Evolutionary conservation across 2,329 filamentous ascomycete genomes (phyloP).

Genomic region (Aciculosporium take): DNA sequence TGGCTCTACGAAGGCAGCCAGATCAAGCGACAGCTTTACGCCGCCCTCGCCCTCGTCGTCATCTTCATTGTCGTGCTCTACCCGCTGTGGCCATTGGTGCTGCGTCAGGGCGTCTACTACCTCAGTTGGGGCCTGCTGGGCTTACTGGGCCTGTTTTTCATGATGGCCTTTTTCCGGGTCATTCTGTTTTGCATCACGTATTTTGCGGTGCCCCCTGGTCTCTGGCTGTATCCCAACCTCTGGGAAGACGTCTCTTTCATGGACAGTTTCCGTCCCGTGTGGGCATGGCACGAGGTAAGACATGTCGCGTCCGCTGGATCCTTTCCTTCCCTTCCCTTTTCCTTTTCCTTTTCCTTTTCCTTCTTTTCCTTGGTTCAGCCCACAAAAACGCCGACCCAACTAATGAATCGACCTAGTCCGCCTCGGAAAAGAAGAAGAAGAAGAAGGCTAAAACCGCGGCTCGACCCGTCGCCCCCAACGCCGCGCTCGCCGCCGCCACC

Average conservation of each 20-base stretch:
- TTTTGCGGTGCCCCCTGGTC: conserved; percentile 66
- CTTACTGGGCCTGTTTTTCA: conserved; percentile 83
- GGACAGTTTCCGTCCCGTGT: conserved; percentile 88
- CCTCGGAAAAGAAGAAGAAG: conserved; percentile 33
- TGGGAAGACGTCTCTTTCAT: conserved; percentile 99
- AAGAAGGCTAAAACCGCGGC: conserved; percentile 33
- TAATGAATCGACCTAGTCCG: conserved; percentile 6
- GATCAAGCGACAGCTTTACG: conserved; percentile 87
- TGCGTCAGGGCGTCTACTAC: conserved; percentile 94
- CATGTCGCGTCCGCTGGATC: too few relatives aligned
- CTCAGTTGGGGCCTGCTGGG: conserved; percentile 87
- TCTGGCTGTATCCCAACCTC: conserved; percentile 97
- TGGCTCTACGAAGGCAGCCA: conserved; percentile 95
- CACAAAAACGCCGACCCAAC: not conserved
- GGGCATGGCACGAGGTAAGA: conserved; percentile 94
- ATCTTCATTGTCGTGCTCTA: conserved; percentile 90
- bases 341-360: too few relatives aligned
- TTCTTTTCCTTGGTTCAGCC: too few relatives aligned
- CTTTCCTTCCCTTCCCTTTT: not conserved
- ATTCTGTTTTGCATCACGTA: conserved; percentile 91
- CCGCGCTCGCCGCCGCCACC: conserved; percentile 36
- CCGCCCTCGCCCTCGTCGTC: conserved; percentile 61
- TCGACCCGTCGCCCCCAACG: conserved; percentile 20
- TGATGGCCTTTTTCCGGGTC: conserved; percentile 91
- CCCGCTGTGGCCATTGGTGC: conserved; percentile 83